Evolutionary conservation across 257 asterid genomes (phyloP), one percentile per base, ranked within the genome.

Genomic region (Fraxinus excelsior): DNA sequence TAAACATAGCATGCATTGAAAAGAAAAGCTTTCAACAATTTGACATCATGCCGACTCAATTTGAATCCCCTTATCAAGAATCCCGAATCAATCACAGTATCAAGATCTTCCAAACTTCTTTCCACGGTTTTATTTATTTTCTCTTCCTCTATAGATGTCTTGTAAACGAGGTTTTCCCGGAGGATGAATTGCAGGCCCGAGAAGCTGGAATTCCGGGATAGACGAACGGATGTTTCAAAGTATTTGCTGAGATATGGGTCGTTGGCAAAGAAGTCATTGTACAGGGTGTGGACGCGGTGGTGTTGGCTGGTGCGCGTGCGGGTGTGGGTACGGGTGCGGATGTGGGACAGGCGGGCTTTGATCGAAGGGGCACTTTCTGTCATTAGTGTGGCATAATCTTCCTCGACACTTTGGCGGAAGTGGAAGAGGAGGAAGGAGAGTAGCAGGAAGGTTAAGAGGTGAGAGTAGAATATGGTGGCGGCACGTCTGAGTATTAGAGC

Each of bases 371-470:
- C 56, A 4, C 14, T 46, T 14, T 16, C 56, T 0, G 56, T 46
- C 19, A 46, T 46, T 46, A 46, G 7, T 16, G 56, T 6, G 7
- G 14, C n/a, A 16, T 46, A 46, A 46, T 4, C 19, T 46, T 46
- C 21, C 56, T 46, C 56, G 56, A 46, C 2, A 1, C n/a, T 46
- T 4, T 76, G 75, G 80, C 81, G 84, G 80, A 84, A 79, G 38
- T 84, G 90, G 32, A 92, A 81, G 81, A 88, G 67, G 76, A 88
- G 86, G 72, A 88, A 81, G 83, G 89, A 25, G 88, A 92, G 81
- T 89, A 90, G 84, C 86, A 90, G 96, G 87, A 92, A 92, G 77
- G 90, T 82, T 85, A 90, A 83, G 73, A 92, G 80, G 74, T 90
- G 84, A 21, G 89, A 77, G 16, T 90, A 78, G 80, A 92, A 84